Evolutionary conservation across 257 asterid genomes (phyloP).

Genomic region (Solanum bukasovii): DNA sequence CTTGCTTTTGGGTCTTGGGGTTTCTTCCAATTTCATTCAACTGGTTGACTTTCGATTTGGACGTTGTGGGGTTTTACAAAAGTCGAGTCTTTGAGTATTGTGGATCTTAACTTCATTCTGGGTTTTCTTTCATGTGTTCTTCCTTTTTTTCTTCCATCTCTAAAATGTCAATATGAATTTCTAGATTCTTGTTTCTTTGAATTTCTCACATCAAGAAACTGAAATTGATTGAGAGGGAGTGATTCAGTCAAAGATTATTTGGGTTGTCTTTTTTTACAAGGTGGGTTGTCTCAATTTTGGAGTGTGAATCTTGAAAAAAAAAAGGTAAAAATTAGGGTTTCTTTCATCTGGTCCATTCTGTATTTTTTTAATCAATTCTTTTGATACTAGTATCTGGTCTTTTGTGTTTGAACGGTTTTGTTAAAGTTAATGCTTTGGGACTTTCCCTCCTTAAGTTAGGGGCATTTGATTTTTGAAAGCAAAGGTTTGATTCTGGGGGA

Average conservation of each 20-base stretch:
- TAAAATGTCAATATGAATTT: background rate
- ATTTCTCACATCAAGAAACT: background rate
- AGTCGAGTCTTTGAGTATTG: conserved; percentile 26
- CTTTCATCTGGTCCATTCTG: conserved; percentile 29
- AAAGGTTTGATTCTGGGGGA: conserved; percentile 51
- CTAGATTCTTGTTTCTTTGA: background rate
- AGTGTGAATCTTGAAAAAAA: conserved; percentile 2
- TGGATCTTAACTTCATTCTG: conserved; percentile 13
- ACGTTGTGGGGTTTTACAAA: conserved; percentile 12
- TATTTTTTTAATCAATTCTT: conserved; percentile 1
- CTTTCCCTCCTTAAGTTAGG: conserved; percentile 46
- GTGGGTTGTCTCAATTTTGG: background rate
- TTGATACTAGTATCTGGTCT: conserved; percentile 17
- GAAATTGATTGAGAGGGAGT: background rate
- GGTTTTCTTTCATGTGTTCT: background rate
- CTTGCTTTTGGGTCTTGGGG: background rate
- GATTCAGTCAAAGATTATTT: background rate
- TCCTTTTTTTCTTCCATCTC: background rate
- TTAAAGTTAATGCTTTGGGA: conserved; percentile 23
- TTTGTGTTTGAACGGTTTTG: conserved; percentile 35
- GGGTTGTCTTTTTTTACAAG: background rate
- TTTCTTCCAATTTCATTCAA: background rate
- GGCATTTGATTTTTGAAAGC: conserved; percentile 49
- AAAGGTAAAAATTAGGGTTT: conserved; percentile 36
- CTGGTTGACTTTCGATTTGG: conserved; percentile 6